A percentile compares a stretch with the other conserved stretches of the same genome.
phyloP scores from a whole-genome alignment of 805 yeast genomes.

The Wickerhamiella musiphila region DNA sequence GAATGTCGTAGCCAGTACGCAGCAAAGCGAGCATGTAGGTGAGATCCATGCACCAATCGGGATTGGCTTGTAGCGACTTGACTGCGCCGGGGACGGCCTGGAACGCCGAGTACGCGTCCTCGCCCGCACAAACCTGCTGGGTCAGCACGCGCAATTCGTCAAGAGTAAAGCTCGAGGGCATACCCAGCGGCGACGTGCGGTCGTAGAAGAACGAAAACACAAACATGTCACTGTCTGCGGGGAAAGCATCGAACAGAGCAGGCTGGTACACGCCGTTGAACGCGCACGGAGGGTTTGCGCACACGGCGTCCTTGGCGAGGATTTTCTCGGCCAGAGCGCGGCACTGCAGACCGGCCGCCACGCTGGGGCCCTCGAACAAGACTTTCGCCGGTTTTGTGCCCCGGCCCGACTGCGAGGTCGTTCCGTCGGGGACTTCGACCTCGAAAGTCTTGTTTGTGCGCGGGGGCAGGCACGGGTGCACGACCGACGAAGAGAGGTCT shows the following conservation, averaged over 20 bases:
- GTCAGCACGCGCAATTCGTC: constrained; percentile 73
- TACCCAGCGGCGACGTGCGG: constrained; percentile 81
- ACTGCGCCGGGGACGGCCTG: constrained; percentile 52
- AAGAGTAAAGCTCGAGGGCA: constrained; percentile 79
- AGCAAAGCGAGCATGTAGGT: constrained; percentile 78
- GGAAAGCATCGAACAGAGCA: constrained; percentile 62
- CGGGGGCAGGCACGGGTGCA: constrained; percentile 83
- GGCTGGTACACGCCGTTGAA: constrained; percentile 98
- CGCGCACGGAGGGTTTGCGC: constrained; percentile 70
- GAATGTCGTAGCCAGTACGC: constrained; percentile 95
- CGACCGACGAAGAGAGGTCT: constrained; percentile 26
- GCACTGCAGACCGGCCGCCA: constrained; percentile 68
- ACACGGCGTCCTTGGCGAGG: constrained; percentile 65
- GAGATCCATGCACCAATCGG: constrained; percentile 88
- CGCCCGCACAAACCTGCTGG: constrained; percentile 71
- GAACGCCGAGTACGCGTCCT: constrained; percentile 53
- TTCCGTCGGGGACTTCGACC: constrained; percentile 36
- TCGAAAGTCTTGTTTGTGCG: constrained; percentile 39
- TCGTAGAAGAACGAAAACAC: constrained; percentile 93
- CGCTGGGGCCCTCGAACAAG: constrained; percentile 45
- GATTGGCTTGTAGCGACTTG: constrained; percentile 51
- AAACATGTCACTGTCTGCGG: constrained; percentile 55
- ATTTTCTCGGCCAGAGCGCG: constrained; percentile 66
- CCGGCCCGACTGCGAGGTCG: constrained; percentile 10
- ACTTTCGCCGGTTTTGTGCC: constrained; percentile 21